These are phyloP conservation scores for Ceratocystis harringtonii DNA, from an alignment of 2,329 filamentous ascomycete species.

Conservation along the genomic window DNA sequence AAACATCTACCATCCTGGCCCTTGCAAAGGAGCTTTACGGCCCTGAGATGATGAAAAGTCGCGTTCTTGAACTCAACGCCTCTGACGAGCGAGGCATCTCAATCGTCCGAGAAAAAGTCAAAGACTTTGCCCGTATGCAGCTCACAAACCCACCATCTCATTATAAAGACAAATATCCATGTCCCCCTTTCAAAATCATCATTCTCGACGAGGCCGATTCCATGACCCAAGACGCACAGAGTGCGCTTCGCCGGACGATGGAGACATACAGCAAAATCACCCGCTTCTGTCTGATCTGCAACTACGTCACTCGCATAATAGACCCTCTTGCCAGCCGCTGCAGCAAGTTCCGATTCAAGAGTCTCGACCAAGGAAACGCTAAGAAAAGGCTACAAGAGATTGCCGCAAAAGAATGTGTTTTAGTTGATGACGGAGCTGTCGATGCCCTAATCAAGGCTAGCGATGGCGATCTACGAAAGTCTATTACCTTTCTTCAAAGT, in stretches of 20 bases:
- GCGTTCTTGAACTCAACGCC: slow-evolving; percentile 97
- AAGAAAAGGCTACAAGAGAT: slow-evolving; percentile 68
- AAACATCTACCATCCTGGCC: slow-evolving; percentile 94
- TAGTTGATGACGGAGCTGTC: slow-evolving; percentile 60
- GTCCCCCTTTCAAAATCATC: slow-evolving; percentile 97
- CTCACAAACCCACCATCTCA: slow-evolving; percentile 64
- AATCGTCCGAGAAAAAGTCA: slow-evolving; percentile 95
- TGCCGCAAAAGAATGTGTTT: slow-evolving; percentile 61
- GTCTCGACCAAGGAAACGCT: slow-evolving; percentile 74
- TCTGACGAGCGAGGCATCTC: slow-evolving; percentile 96
- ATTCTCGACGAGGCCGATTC: slow-evolving; percentile 96
- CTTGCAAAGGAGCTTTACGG: slow-evolving; percentile 96
- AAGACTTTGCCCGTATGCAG: slow-evolving; percentile 93
- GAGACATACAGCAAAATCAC: slow-evolving; percentile 96
- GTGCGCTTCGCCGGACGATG: slow-evolving; percentile 86
- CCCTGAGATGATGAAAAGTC: slow-evolving; percentile 77
- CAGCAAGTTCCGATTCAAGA: slow-evolving; percentile 97
- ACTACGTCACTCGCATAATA: slow-evolving; percentile 97
- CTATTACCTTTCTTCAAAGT: slow-evolving; percentile 91
- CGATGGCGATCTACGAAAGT: slow-evolving; percentile 88
- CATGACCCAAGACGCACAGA: slow-evolving; percentile 98
- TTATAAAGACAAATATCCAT: slow-evolving; percentile 62
- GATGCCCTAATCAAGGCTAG: slow-evolving; percentile 75
- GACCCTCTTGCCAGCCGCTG: slow-evolving; percentile 87
- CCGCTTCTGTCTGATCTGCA: slow-evolving; percentile 92